Base-by-base conservation (phyloP, 805 yeast genomes). In the Debaryomyces prosopidis region DNA sequence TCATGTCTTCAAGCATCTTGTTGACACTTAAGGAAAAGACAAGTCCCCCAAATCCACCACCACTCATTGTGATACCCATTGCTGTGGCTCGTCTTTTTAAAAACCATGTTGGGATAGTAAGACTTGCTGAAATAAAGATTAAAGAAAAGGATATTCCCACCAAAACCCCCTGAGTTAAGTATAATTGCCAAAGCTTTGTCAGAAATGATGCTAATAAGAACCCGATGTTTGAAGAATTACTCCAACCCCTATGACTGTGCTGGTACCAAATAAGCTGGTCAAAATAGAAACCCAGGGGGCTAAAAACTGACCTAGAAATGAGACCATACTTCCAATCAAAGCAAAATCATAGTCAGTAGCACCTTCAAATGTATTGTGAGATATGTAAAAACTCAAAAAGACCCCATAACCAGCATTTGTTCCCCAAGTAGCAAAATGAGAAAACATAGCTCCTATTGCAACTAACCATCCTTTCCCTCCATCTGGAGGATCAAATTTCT, bases 331-430 rank as follows among this genome's bases (percentile, higher is more conserved):
- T 1, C 87, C 87, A 35, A 81, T 75, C 11, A 79, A 62, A 1
- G 84, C 76, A 39, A 74, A 69, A 34, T 76, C 77, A 44, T 70
- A 70, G 14, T 80, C 66, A 27, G 67, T 57, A 2, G 77, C 77
- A 11, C 71, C 68, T 1, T 72, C 68, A 46, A 77, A 80, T 2
- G 55, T 54, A 17, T 53, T 41, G 19, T 47, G 58, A 50, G 50
- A 50, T 9, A 76, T 52, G 51, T 81, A 82, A 55, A 74, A 79
- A 32, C 74, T 66, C 43, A 81, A 76, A 54, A 79, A 82, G 3
- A 80, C 79, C 20, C 86, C 87, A 59, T 67, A 82, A 2, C 79
- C 68, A 35, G 82, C 78, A 45, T 77, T 77, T 63, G 81, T 69
- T n/a, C 88, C 87, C 74, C 79, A 82, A 0, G 84, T 75, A 46